Conservation (phyloP, 495 filamentous ascomycete genomes). For the Monascus purpureus region DNA sequence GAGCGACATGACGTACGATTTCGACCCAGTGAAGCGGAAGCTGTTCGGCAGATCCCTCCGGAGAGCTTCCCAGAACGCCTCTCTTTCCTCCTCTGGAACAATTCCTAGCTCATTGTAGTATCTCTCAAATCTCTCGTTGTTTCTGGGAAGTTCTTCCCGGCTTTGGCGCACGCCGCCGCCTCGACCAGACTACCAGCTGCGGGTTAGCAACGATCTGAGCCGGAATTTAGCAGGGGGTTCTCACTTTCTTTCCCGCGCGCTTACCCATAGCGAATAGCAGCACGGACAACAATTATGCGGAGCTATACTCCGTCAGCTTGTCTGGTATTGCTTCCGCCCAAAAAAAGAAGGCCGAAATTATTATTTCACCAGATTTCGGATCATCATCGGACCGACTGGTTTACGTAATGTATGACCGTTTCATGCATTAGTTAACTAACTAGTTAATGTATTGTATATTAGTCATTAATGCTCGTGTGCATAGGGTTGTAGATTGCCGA, state of each 20-base stretch:
- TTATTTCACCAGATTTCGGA: too few species aligned
- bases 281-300: background rate
- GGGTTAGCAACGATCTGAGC: conserved; percentile 2
- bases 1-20: conserved; percentile 41
- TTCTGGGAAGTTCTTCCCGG: conserved; percentile 47
- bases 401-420: too few species aligned
- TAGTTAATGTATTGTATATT: too few species aligned
- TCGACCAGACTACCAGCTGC: conserved; percentile 8
- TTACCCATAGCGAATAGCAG: conserved; percentile 25
- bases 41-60: conserved; percentile 80
- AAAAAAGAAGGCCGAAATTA: too few species aligned
- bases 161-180: conserved; percentile 15
- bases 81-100: conserved; percentile 55
- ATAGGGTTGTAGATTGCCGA: too few species aligned
- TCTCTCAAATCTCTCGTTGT: conserved; percentile 63
- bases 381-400: too few species aligned
- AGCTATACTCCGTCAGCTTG: too few species aligned
- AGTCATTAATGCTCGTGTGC: too few species aligned
- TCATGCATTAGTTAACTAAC: too few species aligned
- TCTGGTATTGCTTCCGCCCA: too few species aligned
- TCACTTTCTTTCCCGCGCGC: conserved; percentile 25
- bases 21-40: conserved; percentile 90
- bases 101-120: conserved; percentile 71
- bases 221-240: conserved; percentile 7
- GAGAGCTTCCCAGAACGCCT: conserved; percentile 70